Evolutionary conservation across 148 eudicot genomes (phyloP).

Genomic region (Camellia granthamiana): DNA sequence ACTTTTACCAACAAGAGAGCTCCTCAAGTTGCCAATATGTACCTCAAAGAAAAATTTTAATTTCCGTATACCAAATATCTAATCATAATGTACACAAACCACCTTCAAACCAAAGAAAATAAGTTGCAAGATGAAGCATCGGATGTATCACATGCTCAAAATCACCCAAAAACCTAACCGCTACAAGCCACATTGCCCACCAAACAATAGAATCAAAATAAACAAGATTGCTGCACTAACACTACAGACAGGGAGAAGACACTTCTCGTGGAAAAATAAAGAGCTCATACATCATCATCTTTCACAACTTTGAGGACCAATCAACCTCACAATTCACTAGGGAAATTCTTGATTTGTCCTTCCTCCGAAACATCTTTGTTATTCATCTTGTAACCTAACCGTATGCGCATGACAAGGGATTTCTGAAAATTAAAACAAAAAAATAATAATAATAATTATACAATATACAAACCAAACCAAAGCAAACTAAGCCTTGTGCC

Average conservation of each 20-base stretch:
- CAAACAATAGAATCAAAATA: conserved; percentile 1
- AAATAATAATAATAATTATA: no score
- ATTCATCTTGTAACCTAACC: conserved; percentile 70
- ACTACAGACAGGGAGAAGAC: conserved; percentile 23
- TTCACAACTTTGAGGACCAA: conserved; percentile 10
- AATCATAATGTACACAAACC: conserved; percentile 45
- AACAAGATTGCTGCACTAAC: conserved; percentile 20
- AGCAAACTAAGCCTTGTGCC: no score
- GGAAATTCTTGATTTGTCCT: conserved; percentile 92
- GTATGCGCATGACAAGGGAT: conserved; percentile 88
- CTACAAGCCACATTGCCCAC: conserved; percentile 17
- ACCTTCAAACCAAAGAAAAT: conserved; percentile 15
- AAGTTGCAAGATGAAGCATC: conserved; percentile 20
- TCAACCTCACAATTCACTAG: conserved; percentile 54
- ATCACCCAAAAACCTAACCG: conserved; percentile 13
- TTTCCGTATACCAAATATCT: conserved; percentile 17
- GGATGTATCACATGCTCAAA: conserved; percentile 14
- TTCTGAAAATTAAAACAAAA: conserved; percentile 45
- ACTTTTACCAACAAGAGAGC: conserved; percentile 8
- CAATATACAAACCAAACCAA: not conserved
- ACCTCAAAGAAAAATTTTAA: conserved; percentile 7
- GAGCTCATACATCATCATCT: conserved; percentile 19
- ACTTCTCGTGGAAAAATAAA: conserved; percentile 12
- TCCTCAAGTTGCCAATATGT: conserved; percentile 22
- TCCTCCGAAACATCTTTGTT: conserved; percentile 77